Evolutionary conservation across 1,284 basidiomycete genomes (phyloP).

Genomic region (Cutaneotrichosporon mucoides): DNA sequence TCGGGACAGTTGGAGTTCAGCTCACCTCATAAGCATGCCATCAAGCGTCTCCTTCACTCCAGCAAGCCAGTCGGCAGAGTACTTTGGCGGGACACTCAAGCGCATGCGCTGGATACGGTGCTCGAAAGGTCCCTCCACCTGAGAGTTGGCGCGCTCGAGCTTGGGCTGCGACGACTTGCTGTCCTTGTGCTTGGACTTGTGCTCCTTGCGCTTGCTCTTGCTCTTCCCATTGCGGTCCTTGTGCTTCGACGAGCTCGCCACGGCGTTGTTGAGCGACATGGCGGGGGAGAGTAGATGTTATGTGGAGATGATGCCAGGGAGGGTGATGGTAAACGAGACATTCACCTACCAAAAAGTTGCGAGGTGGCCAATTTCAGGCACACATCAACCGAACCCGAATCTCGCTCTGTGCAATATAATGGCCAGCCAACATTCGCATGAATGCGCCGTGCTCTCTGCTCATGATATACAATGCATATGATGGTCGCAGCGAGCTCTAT

Average conservation of each 20-base stretch:
- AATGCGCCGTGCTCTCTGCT: too few relatives aligned
- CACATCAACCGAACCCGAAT: neutral
- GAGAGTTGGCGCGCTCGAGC: neutral
- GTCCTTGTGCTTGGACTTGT: constrained; percentile 5
- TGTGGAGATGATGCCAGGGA: constrained; percentile 3
- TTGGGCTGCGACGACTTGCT: neutral
- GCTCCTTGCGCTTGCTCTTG: constrained; percentile 17
- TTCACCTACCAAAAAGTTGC: constrained; percentile 20
- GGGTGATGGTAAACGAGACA: constrained; percentile 1
- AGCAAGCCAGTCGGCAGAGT: constrained; percentile 62
- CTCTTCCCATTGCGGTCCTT: constrained; percentile 21
- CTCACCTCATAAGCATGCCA: constrained; percentile 88
- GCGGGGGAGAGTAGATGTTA: neutral
- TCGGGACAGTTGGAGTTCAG: constrained; percentile 7
- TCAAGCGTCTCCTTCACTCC: constrained; percentile 86
- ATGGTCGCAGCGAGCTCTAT: neutral
- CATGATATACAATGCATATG: constrained; percentile 15
- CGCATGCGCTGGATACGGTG: constrained; percentile 63
- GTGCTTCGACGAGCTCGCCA: constrained; percentile 27
- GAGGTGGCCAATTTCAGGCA: constrained; percentile 19
- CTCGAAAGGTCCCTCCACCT: constrained; percentile 57
- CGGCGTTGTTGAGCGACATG: constrained; percentile 21
- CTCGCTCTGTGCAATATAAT: too few relatives aligned
- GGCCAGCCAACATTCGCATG: too few relatives aligned
- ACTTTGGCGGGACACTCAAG: constrained; percentile 78